Conservation (phyloP, 768 basidiomycete genomes). For the Boletus eberwhitei region DNA sequence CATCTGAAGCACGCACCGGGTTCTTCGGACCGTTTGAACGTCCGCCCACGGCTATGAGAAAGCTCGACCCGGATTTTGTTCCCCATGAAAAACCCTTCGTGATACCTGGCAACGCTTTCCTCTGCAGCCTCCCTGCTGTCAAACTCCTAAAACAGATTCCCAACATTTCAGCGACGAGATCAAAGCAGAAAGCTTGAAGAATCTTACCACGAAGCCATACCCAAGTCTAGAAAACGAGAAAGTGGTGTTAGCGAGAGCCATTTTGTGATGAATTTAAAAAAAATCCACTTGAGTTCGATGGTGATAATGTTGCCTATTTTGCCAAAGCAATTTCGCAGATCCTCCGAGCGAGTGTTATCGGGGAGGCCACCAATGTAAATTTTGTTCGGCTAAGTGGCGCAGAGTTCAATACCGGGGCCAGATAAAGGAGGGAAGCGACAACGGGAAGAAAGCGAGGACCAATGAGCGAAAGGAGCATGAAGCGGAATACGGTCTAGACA, state of each 20-base stretch:
- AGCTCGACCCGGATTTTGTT: constrained; percentile 88
- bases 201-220: constrained; percentile 85
- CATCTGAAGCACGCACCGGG: constrained; percentile 89
- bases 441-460: constrained; percentile 43
- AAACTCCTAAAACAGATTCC: constrained; percentile 59
- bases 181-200: neutral
- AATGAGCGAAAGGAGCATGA: constrained; percentile 31
- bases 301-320: constrained; percentile 74
- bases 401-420: constrained; percentile 61
- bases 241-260: constrained; percentile 11
- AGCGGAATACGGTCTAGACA: constrained; percentile 34
- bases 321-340: constrained; percentile 81
- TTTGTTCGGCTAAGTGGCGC: constrained; percentile 84
- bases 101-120: constrained; percentile 82
- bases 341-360: constrained; percentile 81
- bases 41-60: constrained; percentile 79
- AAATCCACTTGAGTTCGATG: constrained; percentile 79
- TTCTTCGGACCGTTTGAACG: constrained; percentile 78
- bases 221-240: constrained; percentile 53
- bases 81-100: constrained; percentile 90
- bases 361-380: constrained; percentile 90
- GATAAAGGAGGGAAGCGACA: constrained; percentile 47
- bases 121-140: constrained; percentile 78
- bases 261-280: constrained; percentile 11
- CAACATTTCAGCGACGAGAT: neutral